Percentiles rank a stretch among this genome's conserved stretches.
Evolutionary conservation across 257 asterid genomes (phyloP).

Genomic region (Primulina huaijiensis): DNA sequence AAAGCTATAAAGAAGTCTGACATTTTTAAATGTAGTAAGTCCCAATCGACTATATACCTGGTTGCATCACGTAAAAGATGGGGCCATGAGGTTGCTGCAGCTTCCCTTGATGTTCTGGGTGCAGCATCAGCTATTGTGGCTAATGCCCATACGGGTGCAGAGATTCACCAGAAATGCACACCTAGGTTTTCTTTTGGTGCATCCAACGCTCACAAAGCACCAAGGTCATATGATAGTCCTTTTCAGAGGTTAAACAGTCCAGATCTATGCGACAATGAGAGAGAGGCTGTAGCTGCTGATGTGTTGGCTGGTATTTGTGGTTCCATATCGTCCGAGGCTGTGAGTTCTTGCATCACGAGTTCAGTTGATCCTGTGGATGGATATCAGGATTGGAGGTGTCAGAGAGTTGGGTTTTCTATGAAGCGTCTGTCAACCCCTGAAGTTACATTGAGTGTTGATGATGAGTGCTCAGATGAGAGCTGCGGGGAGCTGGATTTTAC

Average conservation of each 20-base stretch:
- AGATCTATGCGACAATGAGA: constrained; percentile 50
- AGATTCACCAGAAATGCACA: constrained; percentile 37
- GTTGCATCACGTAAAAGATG: constrained; percentile 75
- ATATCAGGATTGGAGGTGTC: constrained; percentile 57
- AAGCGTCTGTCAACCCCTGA: constrained; percentile 67
- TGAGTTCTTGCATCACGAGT: constrained; percentile 87
- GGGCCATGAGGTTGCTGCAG: constrained; percentile 71
- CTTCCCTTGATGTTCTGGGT: constrained; percentile 76
- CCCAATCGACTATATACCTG: constrained; percentile 61
- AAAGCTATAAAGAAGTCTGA: constrained; percentile 63
- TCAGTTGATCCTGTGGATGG: constrained; percentile 72
- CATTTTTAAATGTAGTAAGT: constrained; percentile 47
- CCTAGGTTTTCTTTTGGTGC: constrained; percentile 43
- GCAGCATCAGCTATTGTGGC: constrained; percentile 74
- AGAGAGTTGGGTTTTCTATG: constrained; percentile 45
- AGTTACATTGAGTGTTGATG: constrained; percentile 59
- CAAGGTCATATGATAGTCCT: constrained; percentile 38
- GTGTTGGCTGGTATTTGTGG: constrained; percentile 97
- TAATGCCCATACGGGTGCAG: constrained; percentile 34
- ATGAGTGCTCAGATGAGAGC: constrained; percentile 88
- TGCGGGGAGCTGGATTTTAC: constrained; percentile 69
- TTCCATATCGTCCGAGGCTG: constrained; percentile 90
- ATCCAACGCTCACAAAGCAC: constrained; percentile 37
- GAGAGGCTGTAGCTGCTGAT: constrained; percentile 87
- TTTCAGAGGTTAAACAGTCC: constrained; percentile 50